Evolutionary conservation across 306 rosid species (phyloP).

Genomic region (Prunus dulcis): DNA sequence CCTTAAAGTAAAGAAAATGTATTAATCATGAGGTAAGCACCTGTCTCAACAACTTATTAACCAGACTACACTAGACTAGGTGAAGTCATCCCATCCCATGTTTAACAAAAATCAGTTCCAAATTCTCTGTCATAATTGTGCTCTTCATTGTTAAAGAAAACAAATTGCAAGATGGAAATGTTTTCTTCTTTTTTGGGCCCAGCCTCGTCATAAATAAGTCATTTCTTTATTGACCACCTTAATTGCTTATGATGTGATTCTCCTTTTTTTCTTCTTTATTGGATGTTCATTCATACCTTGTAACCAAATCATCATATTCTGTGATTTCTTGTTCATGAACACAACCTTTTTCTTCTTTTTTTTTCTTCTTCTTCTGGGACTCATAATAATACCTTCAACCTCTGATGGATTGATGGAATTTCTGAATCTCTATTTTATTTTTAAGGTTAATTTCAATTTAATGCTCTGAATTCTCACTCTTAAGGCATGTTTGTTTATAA

Average conservation of each 20-base stretch:
- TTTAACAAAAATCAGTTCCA: slow-evolving; percentile 2
- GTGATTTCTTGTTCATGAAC: neutral
- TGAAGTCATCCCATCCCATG: slow-evolving; percentile 8
- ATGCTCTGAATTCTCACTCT: no score
- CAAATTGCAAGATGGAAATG: no score
- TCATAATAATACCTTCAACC: no score
- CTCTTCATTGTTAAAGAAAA: neutral
- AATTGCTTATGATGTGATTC: neutral
- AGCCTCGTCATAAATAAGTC: no score
- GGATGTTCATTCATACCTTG: no score
- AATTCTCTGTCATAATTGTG: slow-evolving; percentile 7
- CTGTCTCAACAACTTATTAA: slow-evolving; percentile 18
- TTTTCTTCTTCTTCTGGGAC: no score
- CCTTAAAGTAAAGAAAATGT: slow-evolving; percentile 20
- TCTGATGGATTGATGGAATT: neutral
- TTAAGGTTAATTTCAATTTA: neutral
- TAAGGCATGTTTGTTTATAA: no score
- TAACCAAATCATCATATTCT: no score
- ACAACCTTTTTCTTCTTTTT: no score
- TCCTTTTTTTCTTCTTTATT: neutral
- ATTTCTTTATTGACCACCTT: neutral
- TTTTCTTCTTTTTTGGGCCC: no score
- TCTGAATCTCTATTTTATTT: neutral
- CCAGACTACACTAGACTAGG: neutral
- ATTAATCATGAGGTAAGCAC: slow-evolving; percentile 35